Evolutionary conservation across 2,329 filamentous ascomycete species (phyloP).

Genomic region (Stagonosporopsis vannaccii): DNA sequence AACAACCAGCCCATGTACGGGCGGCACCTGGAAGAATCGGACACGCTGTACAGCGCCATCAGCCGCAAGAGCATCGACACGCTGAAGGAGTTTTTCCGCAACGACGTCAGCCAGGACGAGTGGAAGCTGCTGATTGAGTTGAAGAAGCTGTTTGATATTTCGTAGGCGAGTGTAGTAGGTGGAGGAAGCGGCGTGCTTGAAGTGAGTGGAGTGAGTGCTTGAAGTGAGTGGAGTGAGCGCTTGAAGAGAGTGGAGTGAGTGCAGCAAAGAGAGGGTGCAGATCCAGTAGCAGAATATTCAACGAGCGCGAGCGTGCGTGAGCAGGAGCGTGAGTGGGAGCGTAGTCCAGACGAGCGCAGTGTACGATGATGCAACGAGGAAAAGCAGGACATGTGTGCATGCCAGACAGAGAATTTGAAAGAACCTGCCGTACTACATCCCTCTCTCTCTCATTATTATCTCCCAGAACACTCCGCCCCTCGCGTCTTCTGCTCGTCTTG

Average conservation of each 20-base stretch:
- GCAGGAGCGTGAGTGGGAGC: no score
- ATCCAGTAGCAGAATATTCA: no score
- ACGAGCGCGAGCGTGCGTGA: no score
- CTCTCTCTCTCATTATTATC: no score
- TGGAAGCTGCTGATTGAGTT: conserved; percentile 95
- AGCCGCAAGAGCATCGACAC: conserved; percentile 90
- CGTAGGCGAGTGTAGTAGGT: background rate
- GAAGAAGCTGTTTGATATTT: conserved; percentile 90
- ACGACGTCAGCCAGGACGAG: conserved; percentile 88
- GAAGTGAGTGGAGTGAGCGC: background rate
- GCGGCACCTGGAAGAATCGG: conserved; percentile 90
- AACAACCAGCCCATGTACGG: conserved; percentile 92
- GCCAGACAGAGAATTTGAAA: no score
- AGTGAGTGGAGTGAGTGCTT: background rate
- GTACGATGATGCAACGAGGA: no score
- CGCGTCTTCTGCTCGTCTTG: no score
- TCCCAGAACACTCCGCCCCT: no score
- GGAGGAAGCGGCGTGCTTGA: background rate
- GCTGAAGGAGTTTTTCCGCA: conserved; percentile 92
- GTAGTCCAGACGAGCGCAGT: no score
- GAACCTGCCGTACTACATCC: no score
- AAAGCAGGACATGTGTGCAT: no score
- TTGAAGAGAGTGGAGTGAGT: background rate
- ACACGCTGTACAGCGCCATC: conserved; percentile 86
- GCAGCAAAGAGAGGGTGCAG: no score